Base-by-base conservation (phyloP, 805 yeast genomes). In the Ogataea paraovalis region DNA sequence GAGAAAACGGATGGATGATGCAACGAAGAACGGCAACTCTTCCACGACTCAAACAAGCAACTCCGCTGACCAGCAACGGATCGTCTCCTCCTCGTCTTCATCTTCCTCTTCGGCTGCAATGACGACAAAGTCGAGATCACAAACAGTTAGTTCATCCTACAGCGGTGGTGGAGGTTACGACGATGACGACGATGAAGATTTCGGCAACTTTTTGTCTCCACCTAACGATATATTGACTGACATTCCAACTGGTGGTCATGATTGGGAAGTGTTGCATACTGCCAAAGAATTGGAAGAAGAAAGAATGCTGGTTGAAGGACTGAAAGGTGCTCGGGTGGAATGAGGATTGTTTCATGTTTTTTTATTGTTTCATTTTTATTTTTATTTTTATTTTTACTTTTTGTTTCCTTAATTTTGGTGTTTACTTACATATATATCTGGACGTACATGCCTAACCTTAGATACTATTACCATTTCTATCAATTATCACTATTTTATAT, bases 1-100 rank as follows among this genome's bases (percentile, higher is more conserved):
- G 3, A 82, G 92, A 54, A 83, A 85, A 55, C 82, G 96, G 53
- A 90, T 89, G 77, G 96, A 90, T 62, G 80, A 84, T 14, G 82
- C 78, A 9, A 78, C 85, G 2, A 60, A 67, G 19, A 22, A 34
- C 21, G 12, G 21, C 22, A 25, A 28, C 27, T 41, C 21, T n/a
- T n/a, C n/a, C n/a, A n/a, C n/a, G n/a, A n/a, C n/a, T n/a, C n/a
- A n/a, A n/a, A n/a, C n/a, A n/a, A n/a, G n/a, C n/a, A n/a, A n/a
- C n/a, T n/a, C n/a, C n/a, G n/a, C n/a, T n/a, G n/a, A n/a, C n/a
- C n/a, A n/a, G n/a, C n/a, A n/a, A n/a, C 4, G 32, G 28, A 7
- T 25, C 28, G 7, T 25, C 28, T 25, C 10, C 10, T 10, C 10
- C 28, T 25, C 10, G 28, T 56, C 60, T 4, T 37, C 52, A 7